Percentiles rank a stretch among this genome's conserved stretches.
These are phyloP conservation scores for Clitoria ternatea DNA, from an alignment of 306 rosid species.

Conservation along the genomic window DNA sequence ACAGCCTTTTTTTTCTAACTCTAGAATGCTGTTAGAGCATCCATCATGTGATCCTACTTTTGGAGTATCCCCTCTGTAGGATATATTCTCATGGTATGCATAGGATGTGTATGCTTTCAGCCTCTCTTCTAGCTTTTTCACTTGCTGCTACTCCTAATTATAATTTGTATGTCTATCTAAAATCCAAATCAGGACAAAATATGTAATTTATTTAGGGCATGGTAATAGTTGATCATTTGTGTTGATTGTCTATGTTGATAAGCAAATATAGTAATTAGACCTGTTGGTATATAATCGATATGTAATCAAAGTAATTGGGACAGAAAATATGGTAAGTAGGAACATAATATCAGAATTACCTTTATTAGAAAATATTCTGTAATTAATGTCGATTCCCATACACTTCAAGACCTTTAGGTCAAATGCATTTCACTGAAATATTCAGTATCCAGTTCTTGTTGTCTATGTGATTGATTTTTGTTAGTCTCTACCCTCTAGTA, in stretches of 20 bases:
- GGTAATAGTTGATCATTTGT: constrained; percentile 32
- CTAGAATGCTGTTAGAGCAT: neutral
- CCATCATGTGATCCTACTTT: too few species aligned
- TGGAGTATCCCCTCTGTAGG: neutral
- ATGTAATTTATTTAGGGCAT: constrained; percentile 1
- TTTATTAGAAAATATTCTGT: too few species aligned
- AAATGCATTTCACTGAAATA: too few species aligned
- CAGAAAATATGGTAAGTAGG: too few species aligned
- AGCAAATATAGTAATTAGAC: too few species aligned
- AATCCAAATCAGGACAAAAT: neutral
- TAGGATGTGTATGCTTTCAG: constrained; percentile 28
- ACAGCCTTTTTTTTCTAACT: constrained; percentile 3
- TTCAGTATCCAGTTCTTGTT: too few species aligned
- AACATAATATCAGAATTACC: too few species aligned
- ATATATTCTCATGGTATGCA: constrained; percentile 15
- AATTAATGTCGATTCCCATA: too few species aligned
- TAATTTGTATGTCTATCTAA: constrained; percentile 16
- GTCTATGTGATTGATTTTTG: constrained; percentile 7
- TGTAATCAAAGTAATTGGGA: too few species aligned
- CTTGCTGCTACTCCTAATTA: constrained; percentile 36
- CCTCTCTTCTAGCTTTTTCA: constrained; percentile 34
- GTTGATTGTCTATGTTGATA: constrained; percentile 20
- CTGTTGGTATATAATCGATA: too few species aligned
- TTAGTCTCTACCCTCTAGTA: neutral
- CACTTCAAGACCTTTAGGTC: too few species aligned